These are phyloP conservation scores for Talaromyces nanjingensis DNA, from an alignment of 495 filamentous ascomycete genomes.

Conservation along the genomic window DNA sequence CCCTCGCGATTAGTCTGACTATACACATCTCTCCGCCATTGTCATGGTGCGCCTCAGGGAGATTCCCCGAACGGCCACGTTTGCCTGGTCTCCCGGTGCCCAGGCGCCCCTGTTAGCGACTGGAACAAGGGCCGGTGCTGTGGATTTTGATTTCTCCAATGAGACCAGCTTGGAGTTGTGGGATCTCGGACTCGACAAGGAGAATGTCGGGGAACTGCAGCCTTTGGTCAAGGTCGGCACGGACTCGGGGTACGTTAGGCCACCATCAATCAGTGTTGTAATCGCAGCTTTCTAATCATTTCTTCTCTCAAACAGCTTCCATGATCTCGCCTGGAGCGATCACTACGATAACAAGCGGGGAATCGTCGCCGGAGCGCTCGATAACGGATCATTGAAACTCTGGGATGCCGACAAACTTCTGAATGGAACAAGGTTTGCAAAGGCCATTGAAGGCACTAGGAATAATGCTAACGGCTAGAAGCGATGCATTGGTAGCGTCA, in stretches of 20 bases:
- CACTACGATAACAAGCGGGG: slow-evolving; percentile 70
- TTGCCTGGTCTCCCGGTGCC: slow-evolving; percentile 86
- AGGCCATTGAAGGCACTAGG: slow-evolving; percentile 5
- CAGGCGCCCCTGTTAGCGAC: slow-evolving; percentile 77
- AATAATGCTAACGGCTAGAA: slow-evolving; percentile 27
- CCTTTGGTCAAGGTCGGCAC: slow-evolving; percentile 75
- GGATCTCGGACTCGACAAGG: slow-evolving; percentile 76
- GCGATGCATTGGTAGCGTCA: slow-evolving; percentile 74
- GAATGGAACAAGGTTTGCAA: slow-evolving; percentile 45
- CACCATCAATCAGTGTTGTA: background rate
- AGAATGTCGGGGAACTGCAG: slow-evolving; percentile 72
- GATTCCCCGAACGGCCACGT: slow-evolving; percentile 91
- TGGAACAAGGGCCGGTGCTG: slow-evolving; percentile 90
- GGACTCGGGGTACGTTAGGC: slow-evolving; percentile 69
- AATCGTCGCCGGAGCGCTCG: slow-evolving; percentile 89
- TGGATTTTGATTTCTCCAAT: slow-evolving; percentile 95
- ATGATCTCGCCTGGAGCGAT: slow-evolving; percentile 91
- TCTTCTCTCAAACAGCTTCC: slow-evolving; percentile 58
- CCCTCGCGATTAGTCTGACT: slow-evolving; percentile 12
- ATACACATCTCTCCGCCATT: slow-evolving; percentile 19
- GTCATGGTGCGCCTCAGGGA: slow-evolving; percentile 92
- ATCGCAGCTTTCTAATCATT: background rate
- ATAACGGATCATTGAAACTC: slow-evolving; percentile 91
- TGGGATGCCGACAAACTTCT: slow-evolving; percentile 92
- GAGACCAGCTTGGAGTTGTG: slow-evolving; percentile 95